Percentiles rank a stretch among this genome's conserved stretches.
Evolutionary conservation across 768 basidiomycete genomes (phyloP).

Genomic region (Dentipellis fragilis): DNA sequence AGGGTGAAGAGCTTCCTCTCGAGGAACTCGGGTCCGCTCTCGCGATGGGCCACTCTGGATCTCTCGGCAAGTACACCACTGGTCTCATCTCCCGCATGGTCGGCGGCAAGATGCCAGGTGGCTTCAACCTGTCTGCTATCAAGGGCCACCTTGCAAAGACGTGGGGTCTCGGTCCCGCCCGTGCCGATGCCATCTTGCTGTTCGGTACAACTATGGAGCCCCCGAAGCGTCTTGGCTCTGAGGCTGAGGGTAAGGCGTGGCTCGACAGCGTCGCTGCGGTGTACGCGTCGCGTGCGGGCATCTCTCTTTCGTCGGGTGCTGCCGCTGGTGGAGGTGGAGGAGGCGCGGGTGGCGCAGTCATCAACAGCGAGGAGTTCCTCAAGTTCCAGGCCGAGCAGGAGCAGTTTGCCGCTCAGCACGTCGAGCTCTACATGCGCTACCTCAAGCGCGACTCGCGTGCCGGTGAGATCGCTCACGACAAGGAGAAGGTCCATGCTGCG

Average conservation of each 20-base stretch:
- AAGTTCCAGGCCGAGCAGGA: constrained; percentile 94
- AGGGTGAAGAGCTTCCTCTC: constrained; percentile 93
- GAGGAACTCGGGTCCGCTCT: constrained; percentile 91
- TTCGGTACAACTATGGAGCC: constrained; percentile 91
- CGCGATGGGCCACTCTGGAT: constrained; percentile 70
- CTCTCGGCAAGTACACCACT: constrained; percentile 87
- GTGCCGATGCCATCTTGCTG: constrained; percentile 84
- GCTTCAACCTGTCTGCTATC: constrained; percentile 90
- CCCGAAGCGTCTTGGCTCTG: constrained; percentile 83
- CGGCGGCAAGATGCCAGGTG: constrained; percentile 97
- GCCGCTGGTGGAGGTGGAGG: constrained; percentile 51
- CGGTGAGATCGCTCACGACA: constrained; percentile 83
- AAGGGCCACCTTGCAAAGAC: constrained; percentile 83
- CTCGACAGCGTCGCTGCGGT: constrained; percentile 73
- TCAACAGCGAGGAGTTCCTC: constrained; percentile 97
- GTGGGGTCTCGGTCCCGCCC: constrained; percentile 90
- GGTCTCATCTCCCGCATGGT: constrained; percentile 86
- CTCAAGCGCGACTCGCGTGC: constrained; percentile 88
- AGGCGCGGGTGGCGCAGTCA: constrained; percentile 67
- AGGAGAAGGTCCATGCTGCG: constrained; percentile 64
- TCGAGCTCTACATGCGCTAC: constrained; percentile 96
- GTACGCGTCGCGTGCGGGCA: constrained; percentile 86
- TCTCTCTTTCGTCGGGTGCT: constrained; percentile 66
- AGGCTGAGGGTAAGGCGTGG: constrained; percentile 90
- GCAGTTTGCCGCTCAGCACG: constrained; percentile 83